A percentile compares a stretch with the other conserved stretches of the same genome.
phyloP scores from a whole-genome alignment of 352 stramenopile genomes.

The Thalassiosira gravida region DNA sequence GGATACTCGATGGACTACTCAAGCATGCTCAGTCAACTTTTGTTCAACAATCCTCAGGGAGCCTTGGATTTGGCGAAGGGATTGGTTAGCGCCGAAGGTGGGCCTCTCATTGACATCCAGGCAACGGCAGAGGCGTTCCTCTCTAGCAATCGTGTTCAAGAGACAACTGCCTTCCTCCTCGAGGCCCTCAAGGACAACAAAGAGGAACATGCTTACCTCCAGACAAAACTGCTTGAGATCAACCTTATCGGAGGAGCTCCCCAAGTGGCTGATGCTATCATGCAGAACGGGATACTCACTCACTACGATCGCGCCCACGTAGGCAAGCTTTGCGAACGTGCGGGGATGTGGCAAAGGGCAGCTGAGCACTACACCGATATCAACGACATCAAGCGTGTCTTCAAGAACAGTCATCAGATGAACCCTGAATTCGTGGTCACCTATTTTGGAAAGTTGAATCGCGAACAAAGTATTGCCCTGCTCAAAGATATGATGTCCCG shows the following conservation, averaged over 20 bases:
- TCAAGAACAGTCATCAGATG: constrained; percentile 88
- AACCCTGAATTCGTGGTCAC: constrained; percentile 96
- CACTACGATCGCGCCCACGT: constrained; percentile 98
- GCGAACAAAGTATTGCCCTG: constrained; percentile 95
- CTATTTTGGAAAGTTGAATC: constrained; percentile 98
- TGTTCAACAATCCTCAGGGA: constrained; percentile 96
- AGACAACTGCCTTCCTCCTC: constrained; percentile 98
- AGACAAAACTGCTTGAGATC: constrained; percentile 99
- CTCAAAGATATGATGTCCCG: constrained; percentile 98
- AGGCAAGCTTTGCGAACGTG: constrained; percentile 97
- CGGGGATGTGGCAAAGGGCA: constrained; percentile 96
- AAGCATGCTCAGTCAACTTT: constrained; percentile 98
- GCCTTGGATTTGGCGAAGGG: constrained; percentile 98
- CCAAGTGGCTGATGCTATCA: constrained; percentile 98
- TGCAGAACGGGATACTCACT: constrained; percentile 98
- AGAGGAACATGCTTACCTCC: constrained; percentile 97
- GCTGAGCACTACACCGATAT: constrained; percentile 99
- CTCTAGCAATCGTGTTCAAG: constrained; percentile 97
- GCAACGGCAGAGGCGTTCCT: constrained; percentile 99
- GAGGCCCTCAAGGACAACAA: constrained; percentile 98
- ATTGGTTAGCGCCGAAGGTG: constrained; percentile 91
- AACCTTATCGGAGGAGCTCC: constrained; percentile 98
- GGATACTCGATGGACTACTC: constrained; percentile 99
- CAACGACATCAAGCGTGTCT: constrained; percentile 95
- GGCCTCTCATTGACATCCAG: constrained; percentile 96